Evolutionary conservation across 805 yeast species (phyloP).

Genomic region (Saccharomyces paradoxus): DNA sequence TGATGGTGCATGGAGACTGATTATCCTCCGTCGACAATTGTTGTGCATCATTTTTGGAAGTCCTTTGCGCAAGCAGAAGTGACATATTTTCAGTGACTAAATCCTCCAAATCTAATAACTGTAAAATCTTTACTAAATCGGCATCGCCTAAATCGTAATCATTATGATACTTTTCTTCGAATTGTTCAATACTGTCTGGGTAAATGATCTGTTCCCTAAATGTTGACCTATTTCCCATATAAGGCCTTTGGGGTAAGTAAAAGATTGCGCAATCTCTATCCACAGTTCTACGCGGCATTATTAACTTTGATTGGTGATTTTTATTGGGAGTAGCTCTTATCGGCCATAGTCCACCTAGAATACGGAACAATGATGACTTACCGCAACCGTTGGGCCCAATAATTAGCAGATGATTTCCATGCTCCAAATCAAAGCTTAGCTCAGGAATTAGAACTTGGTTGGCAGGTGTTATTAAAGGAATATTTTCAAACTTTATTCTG

Average conservation of each 20-base stretch:
- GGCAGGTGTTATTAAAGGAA: slow-evolving; percentile 81
- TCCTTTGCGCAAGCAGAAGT: slow-evolving; percentile 25
- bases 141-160: slow-evolving; percentile 32
- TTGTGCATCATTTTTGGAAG: background rate
- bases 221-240: slow-evolving; percentile 56
- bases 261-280: slow-evolving; percentile 41
- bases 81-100: slow-evolving; percentile 40
- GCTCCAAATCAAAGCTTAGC: slow-evolving; percentile 62
- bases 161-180: slow-evolving; percentile 30
- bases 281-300: slow-evolving; percentile 23
- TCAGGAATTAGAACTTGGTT: slow-evolving; percentile 62
- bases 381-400: slow-evolving; percentile 98
- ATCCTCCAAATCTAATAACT: slow-evolving; percentile 51
- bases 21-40: background rate
- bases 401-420: slow-evolving; percentile 78
- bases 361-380: slow-evolving; percentile 82
- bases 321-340: slow-evolving; percentile 53
- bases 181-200: slow-evolving; percentile 65
- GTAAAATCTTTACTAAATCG: slow-evolving; percentile 46
- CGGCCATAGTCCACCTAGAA: slow-evolving; percentile 92
- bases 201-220: slow-evolving; percentile 84
- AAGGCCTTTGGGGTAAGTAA: slow-evolving; percentile 89
- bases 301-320: slow-evolving; percentile 36
- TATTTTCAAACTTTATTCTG: slow-evolving; percentile 57
- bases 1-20: slow-evolving; percentile 6